Evolutionary conservation across 345 rosid species (phyloP), one percentile per base, ranked within the genome.

Genomic region (Salix brachista): DNA sequence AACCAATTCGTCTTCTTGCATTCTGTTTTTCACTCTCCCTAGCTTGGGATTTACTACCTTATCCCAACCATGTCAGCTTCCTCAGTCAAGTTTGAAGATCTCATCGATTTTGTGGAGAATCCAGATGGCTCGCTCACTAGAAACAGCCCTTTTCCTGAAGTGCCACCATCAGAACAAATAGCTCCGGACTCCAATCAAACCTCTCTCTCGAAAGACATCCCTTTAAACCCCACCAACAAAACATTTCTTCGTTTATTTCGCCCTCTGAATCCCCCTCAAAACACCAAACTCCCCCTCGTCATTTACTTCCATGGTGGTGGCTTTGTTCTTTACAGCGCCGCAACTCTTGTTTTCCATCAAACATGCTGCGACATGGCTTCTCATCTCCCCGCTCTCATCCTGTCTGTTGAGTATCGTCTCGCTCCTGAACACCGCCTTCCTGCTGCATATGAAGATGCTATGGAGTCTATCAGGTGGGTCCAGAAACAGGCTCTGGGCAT

Each of bases 401-500:
- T 93, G 73, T 89, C 97, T 39, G 92, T 95, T n/a, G 91, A 93
- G 2, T 95, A 91, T 77, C 94, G 99, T 66, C 90, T 92, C 3
- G 83, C 92, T 19, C 99, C 99, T 2, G 99, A 93, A 50, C 90
- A 93, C 83, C 92, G 94, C 77, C 99, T 95, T 65, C 99, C 99
- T 2, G 96, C 93, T 2, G 96, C 97, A 26, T 95, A 90, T 83
- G 93, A 89, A 0, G 99, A 95, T 72, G 93, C 91, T n/a, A 56
- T 85, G 46, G 96, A 91, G 8, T 82, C 96, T 4, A 80, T 95
- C 74, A 58, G 25, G 70, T 95, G 99, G 99, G 84, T 89, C 72
- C 86, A 87, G 8, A 75, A 87, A 28, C 97, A 95, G 82, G 95
- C 92, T 44, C 13, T 44, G 50, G 50, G 13, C 7, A 65, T 14